Conservation (phyloP, 176 grass and related monocot genomes). For the Aegilops longissima region DNA sequence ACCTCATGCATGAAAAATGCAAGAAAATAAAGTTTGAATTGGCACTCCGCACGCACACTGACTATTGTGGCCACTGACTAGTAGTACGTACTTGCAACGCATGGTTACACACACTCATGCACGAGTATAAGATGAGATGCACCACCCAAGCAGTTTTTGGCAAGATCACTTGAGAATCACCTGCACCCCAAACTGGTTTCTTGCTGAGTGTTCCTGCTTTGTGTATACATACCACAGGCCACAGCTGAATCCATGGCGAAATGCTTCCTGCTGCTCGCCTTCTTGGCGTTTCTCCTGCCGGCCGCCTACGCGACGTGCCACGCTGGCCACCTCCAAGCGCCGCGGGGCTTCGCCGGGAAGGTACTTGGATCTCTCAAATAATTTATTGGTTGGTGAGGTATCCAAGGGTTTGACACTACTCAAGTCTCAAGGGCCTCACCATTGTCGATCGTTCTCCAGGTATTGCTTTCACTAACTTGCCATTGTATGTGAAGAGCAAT, state of each 20-base stretch:
- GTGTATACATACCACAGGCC: not conserved
- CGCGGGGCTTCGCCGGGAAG: not conserved
- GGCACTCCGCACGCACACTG: not conserved
- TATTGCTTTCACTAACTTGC: not conserved
- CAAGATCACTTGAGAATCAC: not conserved
- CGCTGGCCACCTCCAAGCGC: not conserved
- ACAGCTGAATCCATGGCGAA: not conserved
- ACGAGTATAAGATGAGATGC: not conserved
- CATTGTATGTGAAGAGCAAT: not conserved
- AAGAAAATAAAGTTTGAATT: not conserved
- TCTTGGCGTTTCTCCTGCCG: not conserved
- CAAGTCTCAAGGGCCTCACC: not conserved
- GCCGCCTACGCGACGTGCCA: not conserved
- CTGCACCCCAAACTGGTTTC: not conserved
- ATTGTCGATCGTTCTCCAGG: not conserved
- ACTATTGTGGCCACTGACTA: not conserved
- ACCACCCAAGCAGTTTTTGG: not conserved
- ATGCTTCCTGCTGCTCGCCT: not conserved
- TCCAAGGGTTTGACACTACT: not conserved
- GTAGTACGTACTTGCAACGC: not conserved
- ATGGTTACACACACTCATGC: not conserved
- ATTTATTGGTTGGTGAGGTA: not conserved
- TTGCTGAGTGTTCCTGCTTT: not conserved
- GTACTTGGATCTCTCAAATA: not conserved
- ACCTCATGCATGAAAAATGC: too few species aligned